phyloP scores from a whole-genome alignment of 768 basidiomycete genomes.

The Stropharia rugosoannulata region DNA sequence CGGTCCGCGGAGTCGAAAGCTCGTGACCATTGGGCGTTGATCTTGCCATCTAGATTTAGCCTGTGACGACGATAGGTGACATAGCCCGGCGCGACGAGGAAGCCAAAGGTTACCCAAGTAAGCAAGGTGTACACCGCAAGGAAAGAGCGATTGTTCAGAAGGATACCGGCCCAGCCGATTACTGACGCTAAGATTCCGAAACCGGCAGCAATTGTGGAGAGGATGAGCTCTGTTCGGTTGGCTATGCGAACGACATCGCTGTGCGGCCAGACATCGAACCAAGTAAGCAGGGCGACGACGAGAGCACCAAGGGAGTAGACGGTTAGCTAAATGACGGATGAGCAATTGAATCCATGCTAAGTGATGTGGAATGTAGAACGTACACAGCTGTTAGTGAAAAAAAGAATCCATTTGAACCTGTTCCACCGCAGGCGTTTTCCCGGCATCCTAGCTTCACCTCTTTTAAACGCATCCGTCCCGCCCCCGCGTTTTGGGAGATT shows the following conservation, averaged over 20 bases:
- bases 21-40: slow-evolving; percentile 74
- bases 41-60: slow-evolving; percentile 69
- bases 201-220: slow-evolving; percentile 66
- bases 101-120: slow-evolving; percentile 72
- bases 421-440: slow-evolving; percentile 63
- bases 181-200: slow-evolving; percentile 64
- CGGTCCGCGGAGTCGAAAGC: slow-evolving; percentile 54
- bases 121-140: slow-evolving; percentile 79
- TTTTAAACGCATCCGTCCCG: slow-evolving; percentile 63
- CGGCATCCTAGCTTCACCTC: slow-evolving; percentile 51
- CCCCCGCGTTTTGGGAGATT: slow-evolving; percentile 62
- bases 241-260: slow-evolving; percentile 73
- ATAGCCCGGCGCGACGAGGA: slow-evolving; percentile 78
- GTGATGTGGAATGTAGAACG: slow-evolving; percentile 12
- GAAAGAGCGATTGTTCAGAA: slow-evolving; percentile 85
- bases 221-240: slow-evolving; percentile 63
- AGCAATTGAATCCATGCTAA: not conserved
- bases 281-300: slow-evolving; percentile 66
- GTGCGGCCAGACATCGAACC: slow-evolving; percentile 72
- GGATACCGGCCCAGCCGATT: slow-evolving; percentile 79
- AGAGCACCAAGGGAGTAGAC: slow-evolving; percentile 59
- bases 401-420: slow-evolving; percentile 80
- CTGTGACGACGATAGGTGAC: slow-evolving; percentile 66
- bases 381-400: slow-evolving; percentile 58
- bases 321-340: slow-evolving; percentile 35